Evolutionary conservation across 1,284 basidiomycete genomes (phyloP).

Genomic region (Ceratobasidium sp.): DNA sequence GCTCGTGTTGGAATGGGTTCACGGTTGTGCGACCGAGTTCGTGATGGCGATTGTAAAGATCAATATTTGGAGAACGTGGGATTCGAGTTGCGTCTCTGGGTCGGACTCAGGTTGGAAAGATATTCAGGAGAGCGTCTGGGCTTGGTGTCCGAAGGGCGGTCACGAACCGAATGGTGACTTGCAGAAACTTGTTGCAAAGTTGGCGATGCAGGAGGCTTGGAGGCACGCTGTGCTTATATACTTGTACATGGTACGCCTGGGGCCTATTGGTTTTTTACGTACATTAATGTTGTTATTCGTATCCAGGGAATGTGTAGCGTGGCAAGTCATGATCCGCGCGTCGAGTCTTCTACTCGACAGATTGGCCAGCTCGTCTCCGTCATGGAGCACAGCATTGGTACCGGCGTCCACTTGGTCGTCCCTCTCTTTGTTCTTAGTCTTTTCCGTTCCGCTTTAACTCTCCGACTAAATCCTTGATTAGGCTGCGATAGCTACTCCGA

Average conservation of each 20-base stretch:
- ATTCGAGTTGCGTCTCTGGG: background rate
- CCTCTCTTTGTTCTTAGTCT: background rate
- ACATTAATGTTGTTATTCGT: background rate
- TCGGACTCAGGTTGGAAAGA: background rate
- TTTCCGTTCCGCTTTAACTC: background rate
- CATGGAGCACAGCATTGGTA: too few species aligned
- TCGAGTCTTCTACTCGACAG: slow-evolving; percentile 14
- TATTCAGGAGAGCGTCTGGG: background rate
- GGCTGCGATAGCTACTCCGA: background rate
- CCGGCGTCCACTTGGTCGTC: background rate
- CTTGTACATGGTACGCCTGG: slow-evolving; percentile 32
- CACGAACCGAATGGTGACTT: background rate
- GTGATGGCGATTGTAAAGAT: slow-evolving; percentile 9
- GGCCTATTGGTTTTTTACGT: background rate
- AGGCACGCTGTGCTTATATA: slow-evolving; percentile 35
- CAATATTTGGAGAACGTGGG: slow-evolving; percentile 21
- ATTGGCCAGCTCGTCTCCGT: slow-evolving; percentile 5
- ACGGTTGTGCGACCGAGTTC: slow-evolving; percentile 9
- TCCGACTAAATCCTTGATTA: background rate
- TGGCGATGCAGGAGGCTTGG: slow-evolving; percentile 30
- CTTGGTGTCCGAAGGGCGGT: background rate
- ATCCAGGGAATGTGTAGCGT: slow-evolving; percentile 17
- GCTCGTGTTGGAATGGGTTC: slow-evolving; percentile 24
- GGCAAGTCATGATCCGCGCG: slow-evolving; percentile 3
- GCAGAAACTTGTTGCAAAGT: background rate